Evolutionary conservation across 179 eudicot genomes (phyloP), one percentile per base, ranked within the genome.

Genomic region (Amaranthus tricolor): DNA sequence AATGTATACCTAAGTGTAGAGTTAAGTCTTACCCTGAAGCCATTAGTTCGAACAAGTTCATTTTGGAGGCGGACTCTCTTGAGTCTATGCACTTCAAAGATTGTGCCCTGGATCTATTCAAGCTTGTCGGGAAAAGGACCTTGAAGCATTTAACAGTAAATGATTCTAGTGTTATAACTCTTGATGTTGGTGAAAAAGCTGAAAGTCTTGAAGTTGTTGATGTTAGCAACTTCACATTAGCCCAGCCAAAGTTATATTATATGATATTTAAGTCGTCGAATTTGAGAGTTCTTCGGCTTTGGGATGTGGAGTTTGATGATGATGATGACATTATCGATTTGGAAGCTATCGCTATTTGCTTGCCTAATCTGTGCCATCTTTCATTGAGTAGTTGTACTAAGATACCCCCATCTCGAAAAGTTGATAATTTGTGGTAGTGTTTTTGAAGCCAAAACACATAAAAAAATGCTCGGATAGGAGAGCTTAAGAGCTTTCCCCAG

Each of bases 21-120:
- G 45, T 83, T 95, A 76, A 85, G 95, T 65, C 64, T 80, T 21
- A 82, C 97, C 5, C 83, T 95, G 80, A 95, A 88, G 85, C 92
- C 19, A 87, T 90, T 59, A 90, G 96, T 84, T 79, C 93, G 90
- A 97, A 90, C 74, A 92, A 93, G 79, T 85, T 95, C 67, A 85
- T 85, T 53, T 80, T 95, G 76, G 95, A 95, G 81, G 97, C 92
- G 8, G 97, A 93, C 78, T 80, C 84, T 52, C 88, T 95, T 20
- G 97, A 90, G 83, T 83, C 82, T 60, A 78, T 95, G 87, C 99
- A 93, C 76, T 84, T 93, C 82, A 93, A 87, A 84, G 97, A 95
- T 75, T 92, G 93, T 77, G 84, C 89, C 8, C 82, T 89, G 55
- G 95, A 89, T 78, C 77, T 77, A 54, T 91, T 92, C 50, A 94